These are phyloP conservation scores for Microdochium nivale DNA, from an alignment of 2,329 filamentous ascomycete genomes.

Conservation along the genomic window DNA sequence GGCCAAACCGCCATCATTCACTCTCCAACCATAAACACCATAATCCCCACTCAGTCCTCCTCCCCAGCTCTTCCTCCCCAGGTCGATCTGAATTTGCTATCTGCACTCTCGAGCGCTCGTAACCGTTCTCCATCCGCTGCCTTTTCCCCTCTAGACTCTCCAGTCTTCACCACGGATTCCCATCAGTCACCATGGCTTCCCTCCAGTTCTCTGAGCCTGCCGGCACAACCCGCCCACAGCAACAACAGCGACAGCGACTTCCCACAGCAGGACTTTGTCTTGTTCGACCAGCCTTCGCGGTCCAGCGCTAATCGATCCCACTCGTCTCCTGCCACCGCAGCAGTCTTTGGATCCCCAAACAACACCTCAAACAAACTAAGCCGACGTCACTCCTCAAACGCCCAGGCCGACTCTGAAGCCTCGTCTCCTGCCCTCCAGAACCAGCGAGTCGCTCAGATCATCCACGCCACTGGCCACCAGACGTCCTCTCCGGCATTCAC, in stretches of 20 bases:
- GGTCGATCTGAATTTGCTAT: constrained; percentile 62
- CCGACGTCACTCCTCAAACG: constrained; percentile 35
- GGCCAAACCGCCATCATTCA: constrained; percentile 42
- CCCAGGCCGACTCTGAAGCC: constrained; percentile 24
- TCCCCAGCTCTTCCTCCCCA: constrained; percentile 43
- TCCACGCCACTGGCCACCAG: constrained; percentile 48
- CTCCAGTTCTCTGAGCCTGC: constrained; percentile 55
- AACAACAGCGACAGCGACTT: constrained; percentile 40
- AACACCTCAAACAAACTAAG: constrained; percentile 24
- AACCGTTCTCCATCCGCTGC: constrained; percentile 50
- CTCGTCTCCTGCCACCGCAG: constrained; percentile 33
- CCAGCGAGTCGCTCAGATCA: constrained; percentile 49
- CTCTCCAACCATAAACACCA: constrained; percentile 31
- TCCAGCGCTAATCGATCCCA: constrained; percentile 32
- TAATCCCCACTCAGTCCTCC: constrained; percentile 37
- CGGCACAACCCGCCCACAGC: constrained; percentile 53
- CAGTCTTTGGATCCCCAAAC: constrained; percentile 24
- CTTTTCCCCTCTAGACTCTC: constrained; percentile 56
- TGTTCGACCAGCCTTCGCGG: constrained; percentile 51
- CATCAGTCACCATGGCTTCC: constrained; percentile 70
- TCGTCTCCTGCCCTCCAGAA: constrained; percentile 39
- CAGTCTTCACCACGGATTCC: constrained; percentile 79
- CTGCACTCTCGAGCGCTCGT: constrained; percentile 48
- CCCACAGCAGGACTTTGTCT: constrained; percentile 66
- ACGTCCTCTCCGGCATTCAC: constrained; percentile 43